Evolutionary conservation across 371 early-diverging fungal species (phyloP).

Genomic region (Lichtheimia corymbifera): DNA sequence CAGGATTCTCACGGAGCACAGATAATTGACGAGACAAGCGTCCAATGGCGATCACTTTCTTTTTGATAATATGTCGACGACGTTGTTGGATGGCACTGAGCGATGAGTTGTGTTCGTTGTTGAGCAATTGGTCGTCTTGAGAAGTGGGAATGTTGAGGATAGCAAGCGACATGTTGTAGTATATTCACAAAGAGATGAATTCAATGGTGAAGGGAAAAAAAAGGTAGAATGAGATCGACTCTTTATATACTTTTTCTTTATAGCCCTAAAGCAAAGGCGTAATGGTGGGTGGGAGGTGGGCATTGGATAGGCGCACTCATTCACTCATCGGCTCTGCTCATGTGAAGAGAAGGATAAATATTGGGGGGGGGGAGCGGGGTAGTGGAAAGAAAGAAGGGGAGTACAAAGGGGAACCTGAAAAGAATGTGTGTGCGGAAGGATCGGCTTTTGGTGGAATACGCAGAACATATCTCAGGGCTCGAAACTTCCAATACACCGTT

Average conservation of each 20-base stretch:
- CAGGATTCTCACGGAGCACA: slow-evolving; percentile 36
- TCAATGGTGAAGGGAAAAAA: neutral
- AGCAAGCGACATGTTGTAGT: slow-evolving; percentile 26
- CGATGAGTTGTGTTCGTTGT: slow-evolving; percentile 8
- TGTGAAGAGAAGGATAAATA: neutral
- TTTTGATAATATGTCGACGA: slow-evolving; percentile 43
- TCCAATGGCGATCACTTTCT: slow-evolving; percentile 46
- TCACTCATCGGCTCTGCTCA: neutral
- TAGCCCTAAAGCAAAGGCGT: neutral
- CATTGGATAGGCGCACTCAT: neutral
- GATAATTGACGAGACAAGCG: slow-evolving; percentile 34
- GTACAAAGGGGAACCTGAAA: neutral
- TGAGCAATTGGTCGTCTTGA: slow-evolving; percentile 19
- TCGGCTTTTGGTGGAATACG: no score
- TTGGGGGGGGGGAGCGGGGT: neutral
- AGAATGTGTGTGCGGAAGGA: neutral
- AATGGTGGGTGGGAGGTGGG: neutral
- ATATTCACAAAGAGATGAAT: neutral
- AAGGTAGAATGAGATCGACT: neutral
- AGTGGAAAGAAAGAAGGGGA: neutral
- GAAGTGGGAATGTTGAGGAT: slow-evolving; percentile 16
- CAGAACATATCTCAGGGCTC: no score
- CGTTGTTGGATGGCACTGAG: slow-evolving; percentile 14
- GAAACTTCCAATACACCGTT: no score
- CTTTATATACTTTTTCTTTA: neutral